Conservation (phyloP, 495 filamentous ascomycete species). For the Penicillium argentinense region DNA sequence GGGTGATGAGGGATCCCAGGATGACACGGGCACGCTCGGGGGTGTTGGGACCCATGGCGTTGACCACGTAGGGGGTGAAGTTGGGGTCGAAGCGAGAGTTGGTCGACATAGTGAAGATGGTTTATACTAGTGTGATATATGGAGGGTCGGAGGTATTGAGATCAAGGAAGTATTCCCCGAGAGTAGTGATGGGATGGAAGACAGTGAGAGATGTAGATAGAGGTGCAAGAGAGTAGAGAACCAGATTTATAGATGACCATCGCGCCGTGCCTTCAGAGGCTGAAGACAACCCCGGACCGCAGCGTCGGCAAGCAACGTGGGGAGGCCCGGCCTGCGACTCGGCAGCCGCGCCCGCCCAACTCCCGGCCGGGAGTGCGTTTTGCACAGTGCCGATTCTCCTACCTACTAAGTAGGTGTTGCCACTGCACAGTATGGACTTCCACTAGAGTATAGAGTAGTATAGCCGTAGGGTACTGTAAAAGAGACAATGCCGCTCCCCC, state of each 20-base stretch:
- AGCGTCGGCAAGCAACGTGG: constrained; percentile 14
- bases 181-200: background rate
- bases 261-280: too few species aligned
- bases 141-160: too few species aligned
- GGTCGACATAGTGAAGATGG: constrained; percentile 31
- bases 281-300: constrained; percentile 11
- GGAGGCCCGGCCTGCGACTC: too few species aligned
- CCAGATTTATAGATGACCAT: constrained; percentile 5
- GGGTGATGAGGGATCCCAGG: constrained; percentile 64
- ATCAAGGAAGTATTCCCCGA: background rate
- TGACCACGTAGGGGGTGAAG: constrained; percentile 73
- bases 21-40: constrained; percentile 65
- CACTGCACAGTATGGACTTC: too few species aligned
- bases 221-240: background rate
- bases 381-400: constrained; percentile 11
- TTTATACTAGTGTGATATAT: background rate
- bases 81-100: constrained; percentile 62
- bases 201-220: background rate
- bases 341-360: constrained; percentile 18
- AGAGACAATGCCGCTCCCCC: too few species aligned
- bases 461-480: too few species aligned
- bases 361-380: constrained; percentile 17
- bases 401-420: too few species aligned
- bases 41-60: constrained; percentile 73
- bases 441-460: too few species aligned